These are phyloP conservation scores for Parathielavia appendiculata DNA, from an alignment of 495 filamentous ascomycete genomes.

Conservation along the genomic window DNA sequence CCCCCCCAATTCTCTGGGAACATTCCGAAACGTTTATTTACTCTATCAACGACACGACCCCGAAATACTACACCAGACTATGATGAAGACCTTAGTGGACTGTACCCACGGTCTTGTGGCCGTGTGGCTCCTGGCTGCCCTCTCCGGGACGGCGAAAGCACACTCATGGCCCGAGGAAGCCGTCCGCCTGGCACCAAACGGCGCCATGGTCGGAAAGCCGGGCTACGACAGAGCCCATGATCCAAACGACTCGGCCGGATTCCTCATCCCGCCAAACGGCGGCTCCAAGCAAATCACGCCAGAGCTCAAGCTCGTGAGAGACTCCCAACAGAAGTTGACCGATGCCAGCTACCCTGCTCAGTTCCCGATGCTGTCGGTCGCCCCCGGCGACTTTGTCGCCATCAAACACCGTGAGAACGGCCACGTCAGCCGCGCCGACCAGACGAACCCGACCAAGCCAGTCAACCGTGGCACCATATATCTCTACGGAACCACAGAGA, in stretches of 20 bases:
- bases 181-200: slow-evolving; percentile 63
- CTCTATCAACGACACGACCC: not conserved
- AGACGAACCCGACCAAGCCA: slow-evolving; percentile 53
- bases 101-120: slow-evolving; percentile 18
- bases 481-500: slow-evolving; percentile 72
- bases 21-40: too few species aligned
- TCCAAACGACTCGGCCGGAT: slow-evolving; percentile 37
- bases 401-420: slow-evolving; percentile 81
- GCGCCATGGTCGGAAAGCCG: slow-evolving; percentile 60
- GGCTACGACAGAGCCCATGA: slow-evolving; percentile 65
- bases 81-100: slow-evolving; percentile 8
- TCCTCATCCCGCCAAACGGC: slow-evolving; percentile 51
- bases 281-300: slow-evolving; percentile 24
- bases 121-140: slow-evolving; percentile 30
- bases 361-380: slow-evolving; percentile 59
- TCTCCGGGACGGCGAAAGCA: slow-evolving; percentile 39
- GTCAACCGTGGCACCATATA: slow-evolving; percentile 67
- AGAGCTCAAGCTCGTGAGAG: slow-evolving; percentile 39
- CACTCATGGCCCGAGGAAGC: slow-evolving; percentile 81
- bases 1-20: not conserved
- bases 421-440: slow-evolving; percentile 66
- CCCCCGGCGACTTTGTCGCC: slow-evolving; percentile 63
- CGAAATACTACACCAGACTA: not conserved
- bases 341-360: slow-evolving; percentile 49
- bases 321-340: slow-evolving; percentile 31